phyloP scores from a whole-genome alignment of 495 filamentous ascomycete species.

The Aspergillus conjunctus region DNA sequence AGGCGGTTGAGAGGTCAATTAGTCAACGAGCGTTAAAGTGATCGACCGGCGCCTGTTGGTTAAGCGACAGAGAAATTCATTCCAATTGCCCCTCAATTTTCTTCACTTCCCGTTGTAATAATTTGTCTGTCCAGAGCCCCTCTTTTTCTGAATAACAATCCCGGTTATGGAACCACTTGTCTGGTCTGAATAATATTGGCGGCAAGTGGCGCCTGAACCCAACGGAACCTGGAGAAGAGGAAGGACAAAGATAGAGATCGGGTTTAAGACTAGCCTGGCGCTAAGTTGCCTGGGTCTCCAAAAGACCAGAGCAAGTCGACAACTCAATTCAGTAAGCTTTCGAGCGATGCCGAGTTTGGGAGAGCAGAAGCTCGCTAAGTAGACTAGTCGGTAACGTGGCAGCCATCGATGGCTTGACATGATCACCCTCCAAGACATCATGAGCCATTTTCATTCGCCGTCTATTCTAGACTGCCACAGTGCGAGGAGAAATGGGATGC shows the following conservation, averaged over 20 bases:
- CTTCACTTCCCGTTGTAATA: constrained; percentile 2
- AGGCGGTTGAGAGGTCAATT: not conserved
- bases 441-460: constrained; percentile 8
- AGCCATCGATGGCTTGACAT: constrained; percentile 18
- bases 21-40: constrained; percentile 1
- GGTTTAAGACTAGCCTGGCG: constrained; percentile 20
- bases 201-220: constrained; percentile 11
- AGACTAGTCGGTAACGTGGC: constrained; percentile 17
- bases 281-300: constrained; percentile 21
- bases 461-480: constrained; percentile 7
- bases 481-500: constrained; percentile 13
- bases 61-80: constrained; percentile 9
- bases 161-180: constrained; percentile 22
- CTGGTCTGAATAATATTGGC: constrained; percentile 14
- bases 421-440: constrained; percentile 11
- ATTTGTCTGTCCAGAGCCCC: constrained; percentile 10
- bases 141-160: not conserved
- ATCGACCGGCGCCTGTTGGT: not conserved
- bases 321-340: constrained; percentile 3
- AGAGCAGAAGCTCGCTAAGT: constrained; percentile 14
- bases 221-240: constrained; percentile 17
- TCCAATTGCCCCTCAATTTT: constrained; percentile 10
- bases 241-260: constrained; percentile 29
- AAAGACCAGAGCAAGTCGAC: not conserved
- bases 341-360: constrained; percentile 7